Base-by-base conservation (phyloP, 371 early-diverging fungal genomes). In the Mucor sp. region DNA sequence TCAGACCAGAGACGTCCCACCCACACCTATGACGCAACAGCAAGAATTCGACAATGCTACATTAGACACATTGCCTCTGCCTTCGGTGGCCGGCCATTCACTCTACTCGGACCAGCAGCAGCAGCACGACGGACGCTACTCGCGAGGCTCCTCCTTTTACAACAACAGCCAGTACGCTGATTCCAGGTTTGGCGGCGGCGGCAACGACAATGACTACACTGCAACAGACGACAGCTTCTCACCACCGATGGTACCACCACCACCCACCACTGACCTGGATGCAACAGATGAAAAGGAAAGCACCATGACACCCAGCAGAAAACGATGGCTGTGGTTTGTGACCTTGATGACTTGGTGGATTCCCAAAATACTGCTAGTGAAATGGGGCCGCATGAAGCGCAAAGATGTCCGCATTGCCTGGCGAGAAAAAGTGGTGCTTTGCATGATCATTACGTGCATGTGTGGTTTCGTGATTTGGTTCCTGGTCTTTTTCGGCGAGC, bases 351-450 rank as follows among this genome's bases (percentile, higher is more conserved):
- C 98, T 0, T 96, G 93, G 91, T 96, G 94, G 92, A 86, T 95
- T 28, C 96, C 95, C 9, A 83, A 76, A 21, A 35, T 35, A 0
- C 85, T 85, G 57, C 71, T 95, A 72, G 63, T 75, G 21, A 79
- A 81, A 70, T 87, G 91, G 74, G 94, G 93, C 67, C 81, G 87
- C 47, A 94, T 95, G 90, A 88, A 89, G 67, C 89, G 89, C 25
- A 84, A 82, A 50, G 97, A 98, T 74, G 87, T 94, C 32, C 92
- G 91, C 32, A 87, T 95, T 74, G 97, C 98, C 0, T 98, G 98
- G 98, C 89, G 97, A 60, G 98, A 98, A 79, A 97, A 98, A 80
- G 88, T 98, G 5, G 91, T 97, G 1, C 85, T 99, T 14, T 96
- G 96, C 75, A 77, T 93, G 67, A 70, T 99, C 58, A 96, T 99